A percentile compares a stretch with the other conserved stretches of the same genome.
phyloP scores from a whole-genome alignment of 2,329 filamentous ascomycete genomes.

The Sporothrix phasma region DNA sequence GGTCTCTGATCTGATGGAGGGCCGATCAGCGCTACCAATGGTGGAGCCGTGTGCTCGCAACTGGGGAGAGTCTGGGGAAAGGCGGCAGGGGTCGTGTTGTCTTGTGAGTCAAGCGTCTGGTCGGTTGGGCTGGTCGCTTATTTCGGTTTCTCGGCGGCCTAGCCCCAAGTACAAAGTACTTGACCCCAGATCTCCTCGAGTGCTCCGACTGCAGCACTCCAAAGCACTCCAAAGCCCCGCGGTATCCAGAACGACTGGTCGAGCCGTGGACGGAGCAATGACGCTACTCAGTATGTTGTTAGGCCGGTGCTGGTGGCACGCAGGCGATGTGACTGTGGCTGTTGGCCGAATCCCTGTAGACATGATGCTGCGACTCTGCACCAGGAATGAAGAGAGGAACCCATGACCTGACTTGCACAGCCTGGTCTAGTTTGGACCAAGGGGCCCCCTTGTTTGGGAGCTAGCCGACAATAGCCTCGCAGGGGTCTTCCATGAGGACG shows the following conservation, averaged over 20 bases:
- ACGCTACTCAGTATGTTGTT: constrained; percentile 1
- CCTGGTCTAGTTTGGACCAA: not conserved
- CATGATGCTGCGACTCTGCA: not conserved
- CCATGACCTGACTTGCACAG: not conserved
- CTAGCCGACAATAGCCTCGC: not conserved
- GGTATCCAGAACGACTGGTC: constrained; percentile 2
- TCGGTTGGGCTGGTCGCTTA: not conserved
- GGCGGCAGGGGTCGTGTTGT: not conserved
- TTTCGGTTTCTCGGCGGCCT: constrained; percentile 5
- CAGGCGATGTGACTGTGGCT: constrained; percentile 7
- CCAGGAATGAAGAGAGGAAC: not conserved
- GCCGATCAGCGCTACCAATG: constrained; percentile 8
- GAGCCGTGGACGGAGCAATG: not conserved
- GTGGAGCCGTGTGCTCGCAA: not conserved
- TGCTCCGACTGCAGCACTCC: not conserved
- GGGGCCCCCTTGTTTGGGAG: not conserved
- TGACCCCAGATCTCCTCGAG: not conserved
- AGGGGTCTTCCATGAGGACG: too few species aligned
- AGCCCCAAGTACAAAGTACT: too few species aligned
- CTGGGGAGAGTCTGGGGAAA: constrained; percentile 16
- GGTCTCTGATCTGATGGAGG: constrained; percentile 2
- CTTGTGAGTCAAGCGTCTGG: not conserved
- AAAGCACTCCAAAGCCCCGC: not conserved
- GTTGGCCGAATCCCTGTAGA: not conserved
- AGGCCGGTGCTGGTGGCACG: not conserved